These are phyloP conservation scores for Backusella macrospora DNA, from an alignment of 192 early-diverging fungal species.

Conservation along the genomic window DNA sequence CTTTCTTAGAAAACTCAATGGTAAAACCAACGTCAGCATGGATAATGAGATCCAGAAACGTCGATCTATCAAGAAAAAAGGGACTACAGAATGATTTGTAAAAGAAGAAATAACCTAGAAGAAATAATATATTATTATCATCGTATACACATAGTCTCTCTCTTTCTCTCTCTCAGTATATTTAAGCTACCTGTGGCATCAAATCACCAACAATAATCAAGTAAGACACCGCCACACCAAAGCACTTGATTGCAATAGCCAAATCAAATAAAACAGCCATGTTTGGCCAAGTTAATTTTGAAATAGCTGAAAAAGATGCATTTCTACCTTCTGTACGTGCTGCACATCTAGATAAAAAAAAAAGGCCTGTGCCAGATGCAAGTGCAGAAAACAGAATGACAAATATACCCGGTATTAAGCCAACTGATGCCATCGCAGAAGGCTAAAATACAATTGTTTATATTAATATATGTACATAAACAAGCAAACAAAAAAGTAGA, in stretches of 20 bases:
- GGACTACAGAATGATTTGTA: neutral
- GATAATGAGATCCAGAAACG: slow-evolving; percentile 87
- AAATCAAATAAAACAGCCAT: slow-evolving; percentile 90
- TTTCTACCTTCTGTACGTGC: slow-evolving; percentile 73
- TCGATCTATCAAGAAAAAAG: slow-evolving; percentile 55
- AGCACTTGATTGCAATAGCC: slow-evolving; percentile 98
- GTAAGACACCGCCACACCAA: slow-evolving; percentile 94
- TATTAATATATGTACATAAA: neutral
- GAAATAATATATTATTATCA: neutral
- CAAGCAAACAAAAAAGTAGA: neutral
- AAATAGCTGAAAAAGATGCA: slow-evolving; percentile 89
- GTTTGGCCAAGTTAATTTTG: slow-evolving; percentile 92
- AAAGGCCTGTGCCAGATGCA: slow-evolving; percentile 82
- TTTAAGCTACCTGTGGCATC: slow-evolving; percentile 70
- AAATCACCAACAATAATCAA: slow-evolving; percentile 94
- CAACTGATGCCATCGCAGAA: slow-evolving; percentile 81
- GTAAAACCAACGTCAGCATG: slow-evolving; percentile 66
- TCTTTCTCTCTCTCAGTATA: neutral
- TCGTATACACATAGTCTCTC: neutral
- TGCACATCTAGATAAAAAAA: slow-evolving; percentile 80
- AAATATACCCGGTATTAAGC: slow-evolving; percentile 79
- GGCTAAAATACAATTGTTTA: slow-evolving; percentile 52
- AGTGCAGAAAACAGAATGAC: slow-evolving; percentile 78
- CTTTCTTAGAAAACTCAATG: slow-evolving; percentile 79
- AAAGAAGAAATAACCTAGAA: slow-evolving; percentile 14